Conservation (phyloP, 2,329 filamentous ascomycete species). For the Sporothrix mexicana region DNA sequence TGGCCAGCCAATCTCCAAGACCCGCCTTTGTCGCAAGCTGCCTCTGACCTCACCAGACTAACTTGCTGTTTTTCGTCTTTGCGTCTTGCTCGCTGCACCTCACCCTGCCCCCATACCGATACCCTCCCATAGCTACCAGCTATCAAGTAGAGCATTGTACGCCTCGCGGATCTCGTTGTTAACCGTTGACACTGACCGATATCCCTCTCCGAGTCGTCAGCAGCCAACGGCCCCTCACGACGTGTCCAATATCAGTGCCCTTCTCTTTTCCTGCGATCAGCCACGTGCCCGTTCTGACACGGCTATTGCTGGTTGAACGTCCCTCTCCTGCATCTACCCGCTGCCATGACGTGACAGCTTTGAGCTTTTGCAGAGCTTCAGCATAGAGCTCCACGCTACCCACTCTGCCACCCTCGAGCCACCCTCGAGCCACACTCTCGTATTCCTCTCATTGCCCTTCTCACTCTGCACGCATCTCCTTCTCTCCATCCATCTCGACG, state of each 20-base stretch:
- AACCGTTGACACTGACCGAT: neutral
- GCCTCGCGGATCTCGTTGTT: constrained; percentile 19
- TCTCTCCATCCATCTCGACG: neutral
- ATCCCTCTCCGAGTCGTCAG: neutral
- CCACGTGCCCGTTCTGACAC: constrained; percentile 14
- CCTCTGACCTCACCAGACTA: constrained; percentile 3
- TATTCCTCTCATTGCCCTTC: neutral
- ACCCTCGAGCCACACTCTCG: neutral
- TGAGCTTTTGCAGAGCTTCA: neutral
- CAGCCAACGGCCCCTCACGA: neutral
- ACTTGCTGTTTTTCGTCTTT: neutral
- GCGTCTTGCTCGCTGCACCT: neutral
- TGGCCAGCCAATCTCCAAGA: neutral
- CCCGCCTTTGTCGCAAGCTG: neutral
- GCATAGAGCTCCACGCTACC: constrained; percentile 18
- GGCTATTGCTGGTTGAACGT: constrained; percentile 1
- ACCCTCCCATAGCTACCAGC: neutral
- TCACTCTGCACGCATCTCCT: neutral
- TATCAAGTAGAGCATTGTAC: neutral
- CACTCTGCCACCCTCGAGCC: neutral
- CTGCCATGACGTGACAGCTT: constrained; percentile 28
- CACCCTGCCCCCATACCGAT: neutral
- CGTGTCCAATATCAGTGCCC: no score
- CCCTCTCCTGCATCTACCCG: constrained; percentile 4
- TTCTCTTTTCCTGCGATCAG: neutral